Evolutionary conservation across 2,329 filamentous ascomycete genomes (phyloP).

Genomic region (Trichophyton verrucosum): DNA sequence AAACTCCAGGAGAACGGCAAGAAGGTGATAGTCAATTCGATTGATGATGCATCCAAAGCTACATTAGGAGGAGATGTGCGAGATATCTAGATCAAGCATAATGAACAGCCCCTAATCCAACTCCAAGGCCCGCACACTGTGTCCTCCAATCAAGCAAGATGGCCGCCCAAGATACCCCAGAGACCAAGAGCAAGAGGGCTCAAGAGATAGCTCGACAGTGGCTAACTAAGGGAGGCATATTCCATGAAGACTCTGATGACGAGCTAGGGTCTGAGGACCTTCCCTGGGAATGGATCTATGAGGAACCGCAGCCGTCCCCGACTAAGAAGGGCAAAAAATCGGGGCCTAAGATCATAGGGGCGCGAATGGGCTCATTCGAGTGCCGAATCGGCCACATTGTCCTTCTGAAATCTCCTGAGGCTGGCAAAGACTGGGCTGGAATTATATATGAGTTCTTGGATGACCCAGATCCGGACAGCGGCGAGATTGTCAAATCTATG

Average conservation of each 20-base stretch:
- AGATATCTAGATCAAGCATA: not conserved
- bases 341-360: slow-evolving; percentile 55
- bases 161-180: not conserved
- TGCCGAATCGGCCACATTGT: slow-evolving; percentile 74
- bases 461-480: slow-evolving; percentile 52
- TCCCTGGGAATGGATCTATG: slow-evolving; percentile 73
- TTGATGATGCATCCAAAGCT: not conserved
- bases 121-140: not conserved
- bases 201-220: slow-evolving; percentile 34
- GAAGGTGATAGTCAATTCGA: no score
- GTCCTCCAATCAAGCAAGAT: not conserved
- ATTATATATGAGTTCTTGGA: slow-evolving; percentile 74
- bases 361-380: slow-evolving; percentile 67
- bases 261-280: slow-evolving; percentile 63
- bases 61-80: not conserved
- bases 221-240: slow-evolving; percentile 49
- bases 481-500: slow-evolving; percentile 50
- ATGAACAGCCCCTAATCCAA: not conserved
- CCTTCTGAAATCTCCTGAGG: slow-evolving; percentile 74
- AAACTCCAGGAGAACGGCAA: not conserved
- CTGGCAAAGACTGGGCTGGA: slow-evolving; percentile 82
- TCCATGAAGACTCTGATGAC: slow-evolving; percentile 73
- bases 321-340: slow-evolving; percentile 13
- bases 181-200: slow-evolving; percentile 10
- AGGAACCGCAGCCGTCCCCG: slow-evolving; percentile 11